Evolutionary conservation across 163 green algal species (phyloP).

Genomic region (Chloroidium sp.): DNA sequence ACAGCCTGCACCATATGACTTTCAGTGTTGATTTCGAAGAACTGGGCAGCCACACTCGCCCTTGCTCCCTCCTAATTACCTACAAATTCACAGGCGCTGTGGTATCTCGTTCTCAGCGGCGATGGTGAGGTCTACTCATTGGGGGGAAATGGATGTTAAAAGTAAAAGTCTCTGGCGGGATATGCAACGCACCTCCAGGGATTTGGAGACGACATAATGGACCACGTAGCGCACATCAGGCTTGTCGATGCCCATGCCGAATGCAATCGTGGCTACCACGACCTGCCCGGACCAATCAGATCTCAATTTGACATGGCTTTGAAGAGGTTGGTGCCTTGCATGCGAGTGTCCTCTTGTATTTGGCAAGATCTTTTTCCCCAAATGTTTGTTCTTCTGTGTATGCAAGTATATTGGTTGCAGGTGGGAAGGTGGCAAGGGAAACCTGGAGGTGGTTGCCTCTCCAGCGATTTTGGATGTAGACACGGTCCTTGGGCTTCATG

Average conservation of each 20-base stretch:
- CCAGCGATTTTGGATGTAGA: constrained; percentile 78
- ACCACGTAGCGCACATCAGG: constrained; percentile 72
- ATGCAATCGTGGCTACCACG: constrained; percentile 92
- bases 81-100: neutral
- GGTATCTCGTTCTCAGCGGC: no score
- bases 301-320: neutral
- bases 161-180: no score
- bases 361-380: neutral
- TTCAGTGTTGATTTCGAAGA: neutral
- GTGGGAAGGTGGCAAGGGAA: no score
- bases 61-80: neutral
- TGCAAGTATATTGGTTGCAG: constrained; percentile 29
- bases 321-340: neutral
- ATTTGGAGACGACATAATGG: constrained; percentile 51
- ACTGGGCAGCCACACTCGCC: neutral
- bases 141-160: no score
- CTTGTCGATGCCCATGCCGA: constrained; percentile 83
- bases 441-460: constrained; percentile 6
- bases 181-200: constrained; percentile 32
- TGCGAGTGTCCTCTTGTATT: neutral
- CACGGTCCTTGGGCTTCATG: constrained; percentile 69
- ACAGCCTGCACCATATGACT: no score
- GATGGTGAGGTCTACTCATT: no score
- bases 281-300: constrained; percentile 27
- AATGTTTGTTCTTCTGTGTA: neutral